Evolutionary conservation across 345 rosid species (phyloP), one percentile per base, ranked within the genome.

Genomic region (Excoecaria agallocha): DNA sequence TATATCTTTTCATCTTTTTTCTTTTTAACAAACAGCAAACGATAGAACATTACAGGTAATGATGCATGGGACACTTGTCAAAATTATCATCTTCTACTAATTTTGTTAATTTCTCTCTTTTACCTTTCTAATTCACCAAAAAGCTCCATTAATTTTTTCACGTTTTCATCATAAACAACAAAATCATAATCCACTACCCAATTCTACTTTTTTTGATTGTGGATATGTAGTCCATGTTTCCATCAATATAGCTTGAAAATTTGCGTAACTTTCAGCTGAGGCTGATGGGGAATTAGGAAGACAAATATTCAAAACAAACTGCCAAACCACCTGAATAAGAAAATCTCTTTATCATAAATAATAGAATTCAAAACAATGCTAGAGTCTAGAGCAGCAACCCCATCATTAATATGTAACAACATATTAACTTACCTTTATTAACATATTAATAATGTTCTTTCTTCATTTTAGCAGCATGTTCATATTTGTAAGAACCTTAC

Each of bases 41-140:
- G 71, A 74, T 72, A 81, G 77, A 81, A 77, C 77, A 82, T 83
- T 86, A 45, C 77, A 71, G 67, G 77, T 73, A 75, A 86, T 88
- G 79, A 85, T 86, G 66, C 70, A 55, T 73, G 86, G 88, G 91
- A 66, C 86, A 86, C 80, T 66, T 69, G 22, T 56, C 52, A 12
- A 48, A 66, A 54, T 62, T 38, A 24, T 69, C 37, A 50, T 61
- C 61, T 38, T 74, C 65, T n/a, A n/a, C n/a, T n/a, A n/a, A n/a
- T n/a, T 65, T 69, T 72, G 73, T 73, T 52, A 81, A 72, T 67
- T 75, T 64, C 55, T 57, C 41, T 55, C 43, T 68, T 73, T 39
- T 12, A 65, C 64, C 81, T 83, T 83, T 83, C 59, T 71, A 52
- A n/a, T 73, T 71, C 43, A 51, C 72, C 71, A 12, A 59, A 73